These are phyloP conservation scores for Agrocybe pediades DNA, from an alignment of 768 basidiomycete genomes.

Conservation along the genomic window DNA sequence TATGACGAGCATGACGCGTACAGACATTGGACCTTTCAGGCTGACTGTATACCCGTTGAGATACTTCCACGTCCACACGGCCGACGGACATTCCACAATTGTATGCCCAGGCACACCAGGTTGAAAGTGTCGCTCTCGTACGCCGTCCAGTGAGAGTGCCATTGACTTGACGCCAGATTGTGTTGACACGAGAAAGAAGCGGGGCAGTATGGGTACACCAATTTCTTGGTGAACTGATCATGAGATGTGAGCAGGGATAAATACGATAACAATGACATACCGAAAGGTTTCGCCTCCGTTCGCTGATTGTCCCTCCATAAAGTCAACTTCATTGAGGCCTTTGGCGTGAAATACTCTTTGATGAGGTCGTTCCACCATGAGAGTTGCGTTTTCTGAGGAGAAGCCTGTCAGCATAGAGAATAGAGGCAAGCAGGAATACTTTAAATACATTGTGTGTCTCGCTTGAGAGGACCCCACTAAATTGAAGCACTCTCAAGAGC, in stretches of 20 bases:
- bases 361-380: slow-evolving; percentile 70
- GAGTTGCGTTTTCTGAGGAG: slow-evolving; percentile 58
- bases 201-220: slow-evolving; percentile 74
- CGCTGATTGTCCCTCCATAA: slow-evolving; percentile 86
- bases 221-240: slow-evolving; percentile 53
- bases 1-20: slow-evolving; percentile 52
- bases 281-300: slow-evolving; percentile 82
- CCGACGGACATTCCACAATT: slow-evolving; percentile 70
- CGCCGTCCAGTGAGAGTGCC: slow-evolving; percentile 77
- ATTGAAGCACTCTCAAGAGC: slow-evolving; percentile 63
- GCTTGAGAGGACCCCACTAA: slow-evolving; percentile 64
- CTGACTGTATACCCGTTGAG: slow-evolving; percentile 78
- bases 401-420: neutral
- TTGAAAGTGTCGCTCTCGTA: slow-evolving; percentile 58
- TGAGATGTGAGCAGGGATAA: neutral
- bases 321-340: slow-evolving; percentile 76
- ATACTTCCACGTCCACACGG: slow-evolving; percentile 84
- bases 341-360: slow-evolving; percentile 69
- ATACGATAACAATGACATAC: slow-evolving; percentile 42
- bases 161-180: slow-evolving; percentile 86
- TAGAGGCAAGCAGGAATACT: slow-evolving; percentile 2
- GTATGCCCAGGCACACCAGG: slow-evolving; percentile 46
- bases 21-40: slow-evolving; percentile 73
- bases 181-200: slow-evolving; percentile 83
- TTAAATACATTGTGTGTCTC: slow-evolving; percentile 50